Evolutionary conservation across 192 early-diverging fungal species (phyloP).

Genomic region (Coemansia sp.): DNA sequence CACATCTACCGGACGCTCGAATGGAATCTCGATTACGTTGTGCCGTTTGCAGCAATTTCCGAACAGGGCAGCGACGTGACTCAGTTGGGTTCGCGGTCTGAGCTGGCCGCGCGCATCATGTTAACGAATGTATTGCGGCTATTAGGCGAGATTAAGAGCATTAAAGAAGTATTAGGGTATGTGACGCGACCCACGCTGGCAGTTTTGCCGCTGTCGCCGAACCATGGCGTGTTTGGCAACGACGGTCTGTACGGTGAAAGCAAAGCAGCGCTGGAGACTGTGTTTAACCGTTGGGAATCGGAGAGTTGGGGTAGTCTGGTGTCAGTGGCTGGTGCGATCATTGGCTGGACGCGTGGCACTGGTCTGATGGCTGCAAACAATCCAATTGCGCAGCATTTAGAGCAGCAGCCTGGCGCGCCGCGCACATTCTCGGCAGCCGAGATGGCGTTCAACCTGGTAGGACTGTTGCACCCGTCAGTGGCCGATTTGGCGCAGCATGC

Average conservation of each 20-base stretch:
- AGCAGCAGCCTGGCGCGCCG: conserved; percentile 64
- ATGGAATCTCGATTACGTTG: conserved; percentile 89
- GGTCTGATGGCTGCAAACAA: conserved; percentile 92
- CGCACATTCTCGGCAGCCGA: conserved; percentile 90
- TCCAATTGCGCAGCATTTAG: conserved; percentile 78
- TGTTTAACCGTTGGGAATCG: conserved; percentile 87
- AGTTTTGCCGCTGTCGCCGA: conserved; percentile 89
- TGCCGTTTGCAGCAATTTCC: conserved; percentile 92
- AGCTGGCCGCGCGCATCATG: conserved; percentile 89
- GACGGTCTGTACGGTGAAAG: conserved; percentile 94
- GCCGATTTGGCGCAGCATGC: conserved; percentile 68
- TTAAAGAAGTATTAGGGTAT: conserved; percentile 68
- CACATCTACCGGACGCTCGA: conserved; percentile 78
- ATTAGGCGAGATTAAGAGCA: conserved; percentile 78
- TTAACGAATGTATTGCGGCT: conserved; percentile 89
- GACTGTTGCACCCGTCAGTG: conserved; percentile 79
- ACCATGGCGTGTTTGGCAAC: conserved; percentile 92
- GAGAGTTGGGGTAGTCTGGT: conserved; percentile 85
- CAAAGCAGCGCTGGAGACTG: conserved; percentile 89
- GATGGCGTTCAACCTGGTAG: conserved; percentile 93
- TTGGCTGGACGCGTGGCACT: conserved; percentile 97
- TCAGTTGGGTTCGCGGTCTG: conserved; percentile 73
- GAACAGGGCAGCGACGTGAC: conserved; percentile 83
- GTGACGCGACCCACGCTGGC: conserved; percentile 82
- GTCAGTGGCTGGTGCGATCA: conserved; percentile 84